Conservation (phyloP, 768 basidiomycete species). For the Boletus vinaceobasis region DNA sequence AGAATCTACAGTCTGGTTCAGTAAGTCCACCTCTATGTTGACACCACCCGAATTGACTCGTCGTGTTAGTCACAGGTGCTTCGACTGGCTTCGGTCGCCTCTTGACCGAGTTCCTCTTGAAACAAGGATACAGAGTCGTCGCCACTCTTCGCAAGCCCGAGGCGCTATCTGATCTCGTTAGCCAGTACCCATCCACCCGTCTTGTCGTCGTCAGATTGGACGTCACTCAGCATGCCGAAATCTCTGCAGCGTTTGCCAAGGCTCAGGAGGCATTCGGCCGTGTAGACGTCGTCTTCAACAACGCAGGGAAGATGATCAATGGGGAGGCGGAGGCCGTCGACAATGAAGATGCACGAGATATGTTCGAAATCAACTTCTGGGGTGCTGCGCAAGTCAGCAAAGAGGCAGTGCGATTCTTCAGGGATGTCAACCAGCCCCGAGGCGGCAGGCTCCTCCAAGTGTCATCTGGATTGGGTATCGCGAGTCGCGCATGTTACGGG, state of each 20-base stretch:
- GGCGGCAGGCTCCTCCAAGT: conserved; percentile 37
- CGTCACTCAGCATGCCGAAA: conserved; percentile 27
- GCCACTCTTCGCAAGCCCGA: conserved; percentile 43
- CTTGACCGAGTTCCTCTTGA: conserved; percentile 32
- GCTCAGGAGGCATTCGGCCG: conserved; percentile 33
- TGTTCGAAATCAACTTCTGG: conserved; percentile 41
- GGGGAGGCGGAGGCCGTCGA: conserved; percentile 36
- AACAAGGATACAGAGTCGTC: conserved; percentile 35
- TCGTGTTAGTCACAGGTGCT: conserved; percentile 37
- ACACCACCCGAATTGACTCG: not conserved
- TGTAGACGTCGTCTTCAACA: conserved; percentile 39
- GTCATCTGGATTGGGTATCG: conserved; percentile 27
- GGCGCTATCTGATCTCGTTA: conserved; percentile 27
- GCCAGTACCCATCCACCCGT: conserved; percentile 17
- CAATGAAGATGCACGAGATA: conserved; percentile 27
- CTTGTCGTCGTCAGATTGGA: conserved; percentile 30
- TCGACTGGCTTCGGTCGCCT: conserved; percentile 39
- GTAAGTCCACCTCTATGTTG: not conserved
- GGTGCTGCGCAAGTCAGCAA: conserved; percentile 29
- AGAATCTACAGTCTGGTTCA: not conserved
- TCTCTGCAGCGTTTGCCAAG: conserved; percentile 27
- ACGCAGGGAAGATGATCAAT: conserved; percentile 29
- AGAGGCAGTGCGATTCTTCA: conserved; percentile 33
- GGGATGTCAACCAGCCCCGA: conserved; percentile 34
- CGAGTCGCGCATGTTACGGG: conserved; percentile 1